A percentile compares a stretch with the other conserved stretches of the same genome.
phyloP scores from a whole-genome alignment of 1,284 basidiomycete species.

The Trametes polyzona region DNA sequence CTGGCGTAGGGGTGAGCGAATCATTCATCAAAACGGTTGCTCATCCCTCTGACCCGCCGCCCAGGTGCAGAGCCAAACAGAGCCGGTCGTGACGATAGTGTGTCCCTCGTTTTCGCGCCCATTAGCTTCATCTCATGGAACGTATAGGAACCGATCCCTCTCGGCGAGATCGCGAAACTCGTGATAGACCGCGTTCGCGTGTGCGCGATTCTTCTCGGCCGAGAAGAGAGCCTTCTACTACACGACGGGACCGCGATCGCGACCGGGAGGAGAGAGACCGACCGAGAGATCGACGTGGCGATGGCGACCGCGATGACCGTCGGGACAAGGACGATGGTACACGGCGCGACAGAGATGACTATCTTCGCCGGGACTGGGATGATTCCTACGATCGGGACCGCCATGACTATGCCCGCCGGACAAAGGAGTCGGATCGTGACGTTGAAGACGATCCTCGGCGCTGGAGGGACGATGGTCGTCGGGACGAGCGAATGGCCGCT shows the following conservation, averaged over 20 bases:
- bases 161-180: constrained; percentile 62
- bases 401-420: constrained; percentile 41
- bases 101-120: constrained; percentile 33
- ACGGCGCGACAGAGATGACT: constrained; percentile 42
- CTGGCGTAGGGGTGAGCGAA: constrained; percentile 72
- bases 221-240: constrained; percentile 57
- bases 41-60: neutral
- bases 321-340: constrained; percentile 34
- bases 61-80: constrained; percentile 55
- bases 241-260: constrained; percentile 46
- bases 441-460: constrained; percentile 65
- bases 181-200: constrained; percentile 61
- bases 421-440: constrained; percentile 45
- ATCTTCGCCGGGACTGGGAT: constrained; percentile 30
- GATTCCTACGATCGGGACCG: constrained; percentile 40
- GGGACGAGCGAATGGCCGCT: constrained; percentile 70
- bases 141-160: constrained; percentile 49
- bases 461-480: constrained; percentile 80
- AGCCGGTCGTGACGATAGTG: constrained; percentile 62
- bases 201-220: constrained; percentile 62
- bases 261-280: constrained; percentile 49
- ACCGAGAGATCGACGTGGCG: constrained; percentile 41
- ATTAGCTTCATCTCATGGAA: neutral
- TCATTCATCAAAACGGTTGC: neutral
- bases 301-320: constrained; percentile 36